A percentile compares a stretch with the other conserved stretches of the same genome.
Conservation (phyloP, 352 stramenopile genomes). For the Pythium sp. region DNA sequence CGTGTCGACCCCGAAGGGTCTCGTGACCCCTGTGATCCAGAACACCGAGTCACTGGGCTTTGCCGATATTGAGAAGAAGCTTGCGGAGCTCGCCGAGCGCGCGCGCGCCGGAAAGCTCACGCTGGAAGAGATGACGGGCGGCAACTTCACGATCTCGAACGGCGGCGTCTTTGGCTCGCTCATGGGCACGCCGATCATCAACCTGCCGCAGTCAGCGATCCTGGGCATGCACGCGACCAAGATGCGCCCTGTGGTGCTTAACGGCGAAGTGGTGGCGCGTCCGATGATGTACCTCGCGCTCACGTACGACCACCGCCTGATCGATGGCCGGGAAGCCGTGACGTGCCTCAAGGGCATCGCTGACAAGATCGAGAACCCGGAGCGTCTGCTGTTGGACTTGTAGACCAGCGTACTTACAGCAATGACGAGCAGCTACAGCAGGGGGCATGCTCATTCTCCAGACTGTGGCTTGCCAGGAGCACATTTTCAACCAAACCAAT, state of each 20-base stretch:
- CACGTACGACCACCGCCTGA: slow-evolving; percentile 99
- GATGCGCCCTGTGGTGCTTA: slow-evolving; percentile 93
- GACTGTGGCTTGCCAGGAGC: background rate
- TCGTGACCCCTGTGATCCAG: slow-evolving; percentile 98
- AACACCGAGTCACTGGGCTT: slow-evolving; percentile 98
- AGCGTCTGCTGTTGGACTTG: slow-evolving; percentile 94
- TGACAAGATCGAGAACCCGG: slow-evolving; percentile 97
- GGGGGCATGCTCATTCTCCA: background rate
- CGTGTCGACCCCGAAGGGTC: slow-evolving; percentile 94
- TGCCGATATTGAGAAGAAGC: slow-evolving; percentile 97
- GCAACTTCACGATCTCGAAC: slow-evolving; percentile 99
- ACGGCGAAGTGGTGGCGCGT: slow-evolving; percentile 94
- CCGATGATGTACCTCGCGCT: slow-evolving; percentile 99
- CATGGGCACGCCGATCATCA: slow-evolving; percentile 99
- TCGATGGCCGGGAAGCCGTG: slow-evolving; percentile 98
- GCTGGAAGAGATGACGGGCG: slow-evolving; percentile 92
- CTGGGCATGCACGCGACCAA: slow-evolving; percentile 99
- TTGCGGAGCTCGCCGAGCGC: slow-evolving; percentile 90
- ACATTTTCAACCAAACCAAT: slow-evolving; percentile 1
- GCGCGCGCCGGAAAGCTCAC: slow-evolving; percentile 74
- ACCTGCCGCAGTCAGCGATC: slow-evolving; percentile 97
- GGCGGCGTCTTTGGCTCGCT: slow-evolving; percentile 98
- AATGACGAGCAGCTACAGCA: background rate
- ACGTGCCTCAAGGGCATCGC: slow-evolving; percentile 98
- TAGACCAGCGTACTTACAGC: slow-evolving; percentile 35